phyloP scores from a whole-genome alignment of 192 early-diverging fungal species.

The Mortierella claussenii region DNA sequence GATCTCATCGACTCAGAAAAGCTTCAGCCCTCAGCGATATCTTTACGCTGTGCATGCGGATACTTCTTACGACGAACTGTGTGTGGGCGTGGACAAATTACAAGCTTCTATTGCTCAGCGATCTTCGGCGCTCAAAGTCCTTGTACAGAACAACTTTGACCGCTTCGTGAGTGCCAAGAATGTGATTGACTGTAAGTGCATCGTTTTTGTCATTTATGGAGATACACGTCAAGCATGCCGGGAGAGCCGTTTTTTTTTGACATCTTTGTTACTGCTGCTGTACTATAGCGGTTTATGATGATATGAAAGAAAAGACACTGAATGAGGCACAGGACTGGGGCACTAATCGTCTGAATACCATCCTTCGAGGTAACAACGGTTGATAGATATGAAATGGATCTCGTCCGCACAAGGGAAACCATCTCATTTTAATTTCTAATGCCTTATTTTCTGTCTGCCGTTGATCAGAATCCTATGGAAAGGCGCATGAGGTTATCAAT shows the following conservation, averaged over 20 bases:
- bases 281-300: constrained; percentile 81
- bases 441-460: background rate
- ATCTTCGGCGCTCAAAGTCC: constrained; percentile 84
- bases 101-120: constrained; percentile 80
- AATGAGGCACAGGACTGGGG: constrained; percentile 86
- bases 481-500: constrained; percentile 85
- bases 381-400: too few relatives aligned
- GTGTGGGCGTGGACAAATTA: constrained; percentile 77
- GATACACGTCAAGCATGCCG: too few relatives aligned
- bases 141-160: constrained; percentile 97
- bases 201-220: too few relatives aligned
- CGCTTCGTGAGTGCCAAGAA: constrained; percentile 95
- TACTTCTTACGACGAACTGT: constrained; percentile 88
- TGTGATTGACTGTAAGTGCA: constrained; percentile 83
- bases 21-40: constrained; percentile 74
- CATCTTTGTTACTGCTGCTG: too few relatives aligned
- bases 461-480: constrained; percentile 62
- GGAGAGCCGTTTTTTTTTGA: too few relatives aligned
- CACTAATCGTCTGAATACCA: constrained; percentile 72
- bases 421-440: background rate
- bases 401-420: too few relatives aligned
- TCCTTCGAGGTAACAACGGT: constrained; percentile 71
- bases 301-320: constrained; percentile 88
- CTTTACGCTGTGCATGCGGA: constrained; percentile 84
- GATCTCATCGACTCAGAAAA: constrained; percentile 57